Evolutionary conservation across 169 alveolate species (phyloP).

Genomic region (Plasmodium vivax): DNA sequence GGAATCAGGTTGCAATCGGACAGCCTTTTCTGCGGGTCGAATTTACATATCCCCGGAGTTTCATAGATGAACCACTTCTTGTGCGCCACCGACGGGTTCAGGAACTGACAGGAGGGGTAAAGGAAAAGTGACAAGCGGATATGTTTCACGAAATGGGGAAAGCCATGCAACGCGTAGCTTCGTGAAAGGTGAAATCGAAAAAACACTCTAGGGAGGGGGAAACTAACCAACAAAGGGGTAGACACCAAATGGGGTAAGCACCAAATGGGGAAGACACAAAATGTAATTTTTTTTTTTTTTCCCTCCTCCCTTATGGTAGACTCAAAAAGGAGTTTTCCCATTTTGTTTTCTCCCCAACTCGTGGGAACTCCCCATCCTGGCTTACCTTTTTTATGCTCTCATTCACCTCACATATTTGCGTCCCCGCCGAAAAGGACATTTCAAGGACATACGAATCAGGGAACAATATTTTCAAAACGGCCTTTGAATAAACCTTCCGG

Average conservation of each 20-base stretch:
- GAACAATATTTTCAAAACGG: conserved; percentile 59
- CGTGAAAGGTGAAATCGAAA: background rate
- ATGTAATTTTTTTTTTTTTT: background rate
- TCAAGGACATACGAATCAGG: conserved; percentile 57
- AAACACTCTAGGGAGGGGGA: background rate
- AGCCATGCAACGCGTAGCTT: background rate
- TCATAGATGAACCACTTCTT: conserved; percentile 59
- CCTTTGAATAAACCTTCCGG: conserved; percentile 36
- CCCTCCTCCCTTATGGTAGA: background rate
- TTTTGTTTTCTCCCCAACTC: background rate
- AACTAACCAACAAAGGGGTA: background rate
- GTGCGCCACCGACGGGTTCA: conserved; percentile 6
- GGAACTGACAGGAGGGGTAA: conserved; percentile 9
- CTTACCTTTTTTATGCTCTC: conserved; percentile 39
- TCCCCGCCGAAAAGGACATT: conserved; percentile 68
- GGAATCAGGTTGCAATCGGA: conserved; percentile 49
- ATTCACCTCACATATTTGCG: conserved; percentile 34
- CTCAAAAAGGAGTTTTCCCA: background rate
- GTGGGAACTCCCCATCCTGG: background rate
- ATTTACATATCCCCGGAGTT: conserved; percentile 69
- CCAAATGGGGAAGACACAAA: background rate
- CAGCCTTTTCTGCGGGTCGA: conserved; percentile 53
- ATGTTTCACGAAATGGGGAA: background rate
- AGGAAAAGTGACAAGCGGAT: background rate
- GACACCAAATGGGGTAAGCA: no score